A percentile compares a stretch with the other conserved stretches of the same genome.
Evolutionary conservation across 768 basidiomycete species (phyloP).

Genomic region (Roridomyces roridus): DNA sequence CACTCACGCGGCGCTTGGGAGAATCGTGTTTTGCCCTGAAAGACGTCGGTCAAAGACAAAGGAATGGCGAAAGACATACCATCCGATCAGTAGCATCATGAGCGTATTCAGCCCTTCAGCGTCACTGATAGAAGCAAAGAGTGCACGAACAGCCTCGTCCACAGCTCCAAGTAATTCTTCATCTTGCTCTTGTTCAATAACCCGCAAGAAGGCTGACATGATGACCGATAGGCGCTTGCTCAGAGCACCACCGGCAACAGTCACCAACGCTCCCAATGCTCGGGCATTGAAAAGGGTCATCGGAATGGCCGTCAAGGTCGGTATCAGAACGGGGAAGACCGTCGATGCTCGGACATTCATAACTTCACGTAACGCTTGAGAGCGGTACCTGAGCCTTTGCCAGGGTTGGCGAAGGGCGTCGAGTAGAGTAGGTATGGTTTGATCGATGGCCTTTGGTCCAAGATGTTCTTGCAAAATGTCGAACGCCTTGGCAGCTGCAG

Average conservation of each 20-base stretch:
- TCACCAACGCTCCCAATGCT: slow-evolving; percentile 88
- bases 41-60: not conserved
- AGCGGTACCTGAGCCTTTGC: slow-evolving; percentile 93
- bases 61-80: slow-evolving; percentile 58
- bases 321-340: slow-evolving; percentile 97
- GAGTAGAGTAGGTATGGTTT: slow-evolving; percentile 93
- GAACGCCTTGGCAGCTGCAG: slow-evolving; percentile 88
- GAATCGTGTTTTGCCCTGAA: slow-evolving; percentile 80
- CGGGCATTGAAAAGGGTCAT: slow-evolving; percentile 96
- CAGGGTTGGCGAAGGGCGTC: slow-evolving; percentile 94
- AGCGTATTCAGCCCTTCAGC: slow-evolving; percentile 88
- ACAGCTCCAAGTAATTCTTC: slow-evolving; percentile 76
- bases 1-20: slow-evolving; percentile 75
- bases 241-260: slow-evolving; percentile 90
- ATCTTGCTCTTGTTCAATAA: slow-evolving; percentile 70
- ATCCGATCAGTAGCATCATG: slow-evolving; percentile 88
- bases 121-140: slow-evolving; percentile 83
- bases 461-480: slow-evolving; percentile 93
- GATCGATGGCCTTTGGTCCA: slow-evolving; percentile 91
- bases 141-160: slow-evolving; percentile 73
- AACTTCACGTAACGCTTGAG: slow-evolving; percentile 91
- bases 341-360: slow-evolving; percentile 93
- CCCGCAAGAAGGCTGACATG: slow-evolving; percentile 78
- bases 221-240: slow-evolving; percentile 84
- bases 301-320: slow-evolving; percentile 86